Percentiles rank a stretch among this genome's conserved stretches.
Conservation (phyloP, 2,329 filamentous ascomycete species). For the Diaporthe helianthi region DNA sequence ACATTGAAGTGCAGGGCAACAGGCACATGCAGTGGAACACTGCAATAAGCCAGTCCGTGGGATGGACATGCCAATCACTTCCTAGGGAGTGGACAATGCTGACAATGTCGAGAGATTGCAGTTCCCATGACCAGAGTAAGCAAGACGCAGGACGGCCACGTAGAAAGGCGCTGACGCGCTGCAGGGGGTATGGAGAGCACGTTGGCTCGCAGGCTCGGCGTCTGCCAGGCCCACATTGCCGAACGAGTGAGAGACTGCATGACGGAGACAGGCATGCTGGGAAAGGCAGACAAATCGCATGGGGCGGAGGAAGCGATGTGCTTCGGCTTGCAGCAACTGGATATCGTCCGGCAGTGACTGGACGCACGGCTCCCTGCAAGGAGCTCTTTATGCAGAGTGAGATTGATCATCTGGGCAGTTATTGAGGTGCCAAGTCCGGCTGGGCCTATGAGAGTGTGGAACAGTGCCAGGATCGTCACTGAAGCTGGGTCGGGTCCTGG, state of each 20-base stretch:
- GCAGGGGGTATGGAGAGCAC: slow-evolving; percentile 18
- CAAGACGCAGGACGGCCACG: slow-evolving; percentile 6
- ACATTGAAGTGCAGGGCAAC: not conserved
- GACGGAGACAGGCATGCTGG: not conserved
- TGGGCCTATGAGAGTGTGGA: not conserved
- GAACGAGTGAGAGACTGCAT: no score
- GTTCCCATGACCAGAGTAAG: slow-evolving; percentile 24
- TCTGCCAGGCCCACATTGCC: slow-evolving; percentile 5
- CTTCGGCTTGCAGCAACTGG: slow-evolving; percentile 12
- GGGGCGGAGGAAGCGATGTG: not conserved
- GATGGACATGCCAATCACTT: slow-evolving; percentile 2
- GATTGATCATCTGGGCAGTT: slow-evolving; percentile 21
- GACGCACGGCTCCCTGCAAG: not conserved
- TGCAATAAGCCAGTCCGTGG: slow-evolving; percentile 3
- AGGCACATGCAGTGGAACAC: slow-evolving; percentile 4
- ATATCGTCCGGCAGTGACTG: not conserved
- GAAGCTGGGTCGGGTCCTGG: not conserved
- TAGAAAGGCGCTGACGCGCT: slow-evolving; percentile 9
- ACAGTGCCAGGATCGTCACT: not conserved
- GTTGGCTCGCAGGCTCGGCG: slow-evolving; percentile 8
- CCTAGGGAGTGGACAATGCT: not conserved
- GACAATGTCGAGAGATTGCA: slow-evolving; percentile 9
- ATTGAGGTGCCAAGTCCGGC: slow-evolving; percentile 15
- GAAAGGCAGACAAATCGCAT: not conserved
- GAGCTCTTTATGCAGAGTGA: slow-evolving; percentile 19